Evolutionary conservation across 2,329 filamentous ascomycete genomes (phyloP).

Genomic region (Calonectria pseudoturangicola): DNA sequence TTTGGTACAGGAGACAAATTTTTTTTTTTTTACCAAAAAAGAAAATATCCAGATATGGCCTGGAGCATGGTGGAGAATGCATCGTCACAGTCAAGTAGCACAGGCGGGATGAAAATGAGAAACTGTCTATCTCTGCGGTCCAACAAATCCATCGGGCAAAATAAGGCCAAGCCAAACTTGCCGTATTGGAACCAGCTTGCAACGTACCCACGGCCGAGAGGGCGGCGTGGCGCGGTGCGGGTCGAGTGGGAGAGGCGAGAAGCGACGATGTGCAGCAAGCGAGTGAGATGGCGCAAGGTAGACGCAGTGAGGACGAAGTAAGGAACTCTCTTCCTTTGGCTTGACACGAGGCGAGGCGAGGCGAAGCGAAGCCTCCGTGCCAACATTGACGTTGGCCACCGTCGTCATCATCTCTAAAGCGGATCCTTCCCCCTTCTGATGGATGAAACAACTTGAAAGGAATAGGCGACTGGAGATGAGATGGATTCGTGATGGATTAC

Average conservation of each 20-base stretch:
- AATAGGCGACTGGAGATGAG: constrained; percentile 22
- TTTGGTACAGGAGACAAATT: constrained; percentile 19
- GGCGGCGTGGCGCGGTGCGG: constrained; percentile 19
- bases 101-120: constrained; percentile 7
- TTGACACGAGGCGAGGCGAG: constrained; percentile 25
- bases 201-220: constrained; percentile 21
- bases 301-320: constrained; percentile 15
- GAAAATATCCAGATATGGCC: constrained; percentile 10
- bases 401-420: constrained; percentile 18
- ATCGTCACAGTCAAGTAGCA: constrained; percentile 22
- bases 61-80: constrained; percentile 6
- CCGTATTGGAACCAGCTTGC: constrained; percentile 13
- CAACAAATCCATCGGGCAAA: constrained; percentile 5
- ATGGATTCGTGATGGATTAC: constrained; percentile 25
- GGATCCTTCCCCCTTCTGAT: constrained; percentile 17
- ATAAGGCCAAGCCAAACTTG: constrained; percentile 15
- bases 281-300: constrained; percentile 28
- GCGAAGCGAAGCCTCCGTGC: constrained; percentile 14
- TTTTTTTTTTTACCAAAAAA: constrained; percentile 2
- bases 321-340: constrained; percentile 22
- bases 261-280: constrained; percentile 11
- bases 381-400: constrained; percentile 10
- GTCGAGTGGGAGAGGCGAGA: constrained; percentile 19
- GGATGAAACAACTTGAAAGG: constrained; percentile 22
- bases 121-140: not conserved